Conservation (phyloP, 176 grass and related monocot species). For the Carex littledalei region DNA sequence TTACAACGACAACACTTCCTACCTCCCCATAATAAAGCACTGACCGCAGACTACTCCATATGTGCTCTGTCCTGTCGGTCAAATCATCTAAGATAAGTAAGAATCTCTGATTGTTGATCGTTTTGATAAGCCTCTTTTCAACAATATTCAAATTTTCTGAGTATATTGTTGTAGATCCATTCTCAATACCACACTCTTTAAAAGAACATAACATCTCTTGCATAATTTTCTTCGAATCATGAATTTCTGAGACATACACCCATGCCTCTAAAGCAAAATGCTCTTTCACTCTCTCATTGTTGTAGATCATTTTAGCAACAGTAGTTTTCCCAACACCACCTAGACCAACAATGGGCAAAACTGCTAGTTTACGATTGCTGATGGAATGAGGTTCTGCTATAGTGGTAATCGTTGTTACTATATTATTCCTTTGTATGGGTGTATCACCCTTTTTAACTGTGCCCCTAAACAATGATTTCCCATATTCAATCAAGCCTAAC, state of each 20-base stretch:
- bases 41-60: not conserved
- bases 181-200: too few species aligned
- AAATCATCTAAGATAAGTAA: not conserved
- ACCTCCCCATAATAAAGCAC: not conserved
- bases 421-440: too few species aligned
- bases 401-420: too few species aligned
- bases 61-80: not conserved
- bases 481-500: too few species aligned
- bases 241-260: conserved; percentile 6
- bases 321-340: conserved; percentile 11
- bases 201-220: not conserved
- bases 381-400: not conserved
- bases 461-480: too few species aligned
- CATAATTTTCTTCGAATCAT: not conserved
- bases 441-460: too few species aligned
- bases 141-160: too few species aligned
- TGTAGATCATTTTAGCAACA: conserved; percentile 9
- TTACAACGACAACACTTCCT: not conserved
- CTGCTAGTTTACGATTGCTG: not conserved
- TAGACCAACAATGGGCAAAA: conserved; percentile 4
- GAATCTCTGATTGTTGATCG: not conserved
- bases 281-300: not conserved
- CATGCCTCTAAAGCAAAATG: not conserved
- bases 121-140: not conserved
- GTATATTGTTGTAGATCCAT: too few species aligned